These are phyloP conservation scores for Skeletonema grethae DNA, from an alignment of 108 stramenopile genomes.

Conservation along the genomic window DNA sequence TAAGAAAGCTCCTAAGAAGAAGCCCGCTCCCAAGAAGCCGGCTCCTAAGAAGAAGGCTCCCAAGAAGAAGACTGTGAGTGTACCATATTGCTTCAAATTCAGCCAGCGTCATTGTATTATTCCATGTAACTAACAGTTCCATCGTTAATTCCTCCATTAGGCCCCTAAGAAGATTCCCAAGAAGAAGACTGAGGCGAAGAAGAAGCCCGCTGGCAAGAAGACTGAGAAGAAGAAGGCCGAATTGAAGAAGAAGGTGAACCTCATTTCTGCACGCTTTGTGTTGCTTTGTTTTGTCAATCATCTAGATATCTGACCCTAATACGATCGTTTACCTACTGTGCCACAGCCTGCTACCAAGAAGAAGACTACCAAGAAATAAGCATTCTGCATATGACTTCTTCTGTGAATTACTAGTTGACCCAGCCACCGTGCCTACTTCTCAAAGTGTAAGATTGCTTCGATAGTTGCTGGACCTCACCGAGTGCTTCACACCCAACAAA, in stretches of 20 bases:
- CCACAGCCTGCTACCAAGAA: slow-evolving; percentile 50
- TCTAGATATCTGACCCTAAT: neutral
- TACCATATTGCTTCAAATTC: slow-evolving; percentile 2
- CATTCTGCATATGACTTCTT: neutral
- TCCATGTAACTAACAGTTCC: neutral
- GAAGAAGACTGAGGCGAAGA: neutral
- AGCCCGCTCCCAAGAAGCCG: neutral
- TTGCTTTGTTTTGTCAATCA: too few species aligned
- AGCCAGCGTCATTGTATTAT: neutral
- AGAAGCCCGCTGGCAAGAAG: neutral
- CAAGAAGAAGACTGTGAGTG: slow-evolving; percentile 29
- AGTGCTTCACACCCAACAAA: neutral
- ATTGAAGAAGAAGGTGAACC: neutral
- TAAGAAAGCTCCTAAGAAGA: slow-evolving; percentile 20
- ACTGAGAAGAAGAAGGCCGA: neutral
- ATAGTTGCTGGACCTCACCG: slow-evolving; percentile 4
- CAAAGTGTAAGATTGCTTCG: neutral
- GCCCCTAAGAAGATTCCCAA: neutral
- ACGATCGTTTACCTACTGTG: neutral
- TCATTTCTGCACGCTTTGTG: neutral
- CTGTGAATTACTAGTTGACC: neutral
- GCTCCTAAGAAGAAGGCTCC: slow-evolving; percentile 32
- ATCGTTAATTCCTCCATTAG: neutral
- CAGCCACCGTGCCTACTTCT: neutral
- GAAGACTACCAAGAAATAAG: slow-evolving; percentile 26